Evolutionary conservation across 2,329 filamentous ascomycete genomes (phyloP).

Genomic region (Ophiostoma ips): DNA sequence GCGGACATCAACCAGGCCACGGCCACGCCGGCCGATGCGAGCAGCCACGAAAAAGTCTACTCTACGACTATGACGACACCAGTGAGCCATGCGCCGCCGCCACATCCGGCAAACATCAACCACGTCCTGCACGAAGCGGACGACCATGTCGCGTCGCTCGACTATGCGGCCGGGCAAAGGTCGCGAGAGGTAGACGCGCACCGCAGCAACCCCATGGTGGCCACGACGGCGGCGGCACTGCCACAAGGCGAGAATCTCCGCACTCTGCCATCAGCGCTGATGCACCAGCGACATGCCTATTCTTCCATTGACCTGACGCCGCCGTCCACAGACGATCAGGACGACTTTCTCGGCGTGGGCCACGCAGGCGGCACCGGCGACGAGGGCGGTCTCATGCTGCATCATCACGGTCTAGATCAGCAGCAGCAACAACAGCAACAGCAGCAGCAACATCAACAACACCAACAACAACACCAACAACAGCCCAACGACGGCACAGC

Average conservation of each 20-base stretch:
- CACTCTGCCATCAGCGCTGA: background rate
- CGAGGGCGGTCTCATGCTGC: background rate
- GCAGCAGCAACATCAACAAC: background rate
- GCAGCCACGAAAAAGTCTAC: no score
- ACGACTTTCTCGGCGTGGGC: conserved; percentile 2
- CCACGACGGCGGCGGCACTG: background rate
- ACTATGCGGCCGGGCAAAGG: no score
- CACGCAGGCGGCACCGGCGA: background rate
- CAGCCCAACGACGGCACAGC: background rate
- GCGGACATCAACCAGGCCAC: background rate
- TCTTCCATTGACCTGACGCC: conserved; percentile 6
- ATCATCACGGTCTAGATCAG: background rate
- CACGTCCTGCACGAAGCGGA: background rate
- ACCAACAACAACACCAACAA: background rate
- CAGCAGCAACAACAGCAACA: no score
- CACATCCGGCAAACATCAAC: background rate
- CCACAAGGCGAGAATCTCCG: background rate
- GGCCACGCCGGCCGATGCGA: no score
- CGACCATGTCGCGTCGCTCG: background rate
- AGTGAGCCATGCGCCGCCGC: background rate
- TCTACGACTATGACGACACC: background rate
- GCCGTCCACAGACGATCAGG: conserved; percentile 4
- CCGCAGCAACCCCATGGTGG: background rate
- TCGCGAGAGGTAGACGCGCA: no score
- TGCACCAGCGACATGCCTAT: conserved; percentile 1